Percentiles rank a stretch among this genome's conserved stretches.
Conservation (phyloP, 1,284 basidiomycete genomes). For the Irpex lacteus region DNA sequence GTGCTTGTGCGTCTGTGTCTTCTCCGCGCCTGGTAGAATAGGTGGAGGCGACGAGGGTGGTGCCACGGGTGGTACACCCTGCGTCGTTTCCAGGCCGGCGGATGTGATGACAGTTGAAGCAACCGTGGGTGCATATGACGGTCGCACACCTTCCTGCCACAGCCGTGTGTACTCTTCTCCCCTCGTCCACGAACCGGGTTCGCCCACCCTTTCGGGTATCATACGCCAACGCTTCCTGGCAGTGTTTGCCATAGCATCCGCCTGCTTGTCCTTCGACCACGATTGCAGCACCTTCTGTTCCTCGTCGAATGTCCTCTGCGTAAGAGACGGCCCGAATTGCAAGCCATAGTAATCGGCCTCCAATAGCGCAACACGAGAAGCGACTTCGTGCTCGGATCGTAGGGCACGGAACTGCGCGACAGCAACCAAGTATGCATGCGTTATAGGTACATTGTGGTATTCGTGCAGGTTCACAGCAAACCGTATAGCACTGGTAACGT, state of each 20-base stretch:
- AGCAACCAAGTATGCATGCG: slow-evolving; percentile 78
- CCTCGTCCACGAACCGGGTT: slow-evolving; percentile 54
- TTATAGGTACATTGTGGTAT: slow-evolving; percentile 63
- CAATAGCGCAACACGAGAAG: slow-evolving; percentile 71
- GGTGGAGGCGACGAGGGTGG: neutral
- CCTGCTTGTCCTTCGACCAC: slow-evolving; percentile 51
- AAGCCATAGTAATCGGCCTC: slow-evolving; percentile 84
- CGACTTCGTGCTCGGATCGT: slow-evolving; percentile 81
- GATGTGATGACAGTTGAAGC: slow-evolving; percentile 31
- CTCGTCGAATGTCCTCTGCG: slow-evolving; percentile 57
- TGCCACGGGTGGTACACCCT: neutral
- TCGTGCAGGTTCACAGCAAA: slow-evolving; percentile 81
- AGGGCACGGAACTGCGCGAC: slow-evolving; percentile 87
- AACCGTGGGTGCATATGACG: slow-evolving; percentile 56
- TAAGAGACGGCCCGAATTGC: slow-evolving; percentile 61
- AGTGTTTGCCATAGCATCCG: slow-evolving; percentile 56
- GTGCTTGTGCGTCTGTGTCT: neutral
- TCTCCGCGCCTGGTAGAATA: neutral
- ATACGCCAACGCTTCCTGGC: slow-evolving; percentile 76
- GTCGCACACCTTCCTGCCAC: slow-evolving; percentile 67
- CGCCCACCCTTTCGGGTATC: slow-evolving; percentile 48
- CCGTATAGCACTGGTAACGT: slow-evolving; percentile 64
- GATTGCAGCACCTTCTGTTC: slow-evolving; percentile 62
- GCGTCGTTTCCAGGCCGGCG: slow-evolving; percentile 9
- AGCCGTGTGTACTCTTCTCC: slow-evolving; percentile 68